Evolutionary conservation across 1,284 basidiomycete genomes (phyloP), one percentile per base, ranked within the genome.

Genomic region (Termitomyces sp.): DNA sequence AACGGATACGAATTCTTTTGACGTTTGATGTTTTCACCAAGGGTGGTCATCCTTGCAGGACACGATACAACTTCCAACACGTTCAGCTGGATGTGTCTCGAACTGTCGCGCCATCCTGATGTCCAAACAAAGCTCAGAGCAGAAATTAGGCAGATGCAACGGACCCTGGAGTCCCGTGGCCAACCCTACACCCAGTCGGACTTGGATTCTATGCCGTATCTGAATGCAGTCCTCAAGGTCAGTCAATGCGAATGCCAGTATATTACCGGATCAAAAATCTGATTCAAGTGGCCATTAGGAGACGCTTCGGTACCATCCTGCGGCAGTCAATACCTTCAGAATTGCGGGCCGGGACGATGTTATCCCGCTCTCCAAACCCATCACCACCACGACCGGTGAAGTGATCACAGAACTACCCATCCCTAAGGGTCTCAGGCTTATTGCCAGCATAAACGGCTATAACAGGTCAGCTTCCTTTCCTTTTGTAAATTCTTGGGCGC

Each of bases 191-290:
- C 71, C 15, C 57, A 70, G 8, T 58, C 66, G 17, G 79, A 83
- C 61, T 70, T 81, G 43, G 80, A 83, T 34, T 57, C 65, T 40
- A 83, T 85, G 77, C 73, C 75, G 6, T 80, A 77, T 50, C 62
- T 78, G 28, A 69, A 69, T 17, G 82, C 82, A 2, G 70, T 79
- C 17, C 65, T 84, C 47, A 82, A 83, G 70, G 81, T 77, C 4
- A 31, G 63, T 59, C n/a, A 15, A 26, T 17, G 15, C 24, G 2
- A 38, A 26, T 9, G 2, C 17, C 5, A 5, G 21, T 12, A 2
- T 15, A 24, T 38, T 19, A 15, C 33, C 24, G 34, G 26, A 36
- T 9, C 2, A 15, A 24, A n/a, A 53, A 13, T 31, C 33, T 45
- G 40, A 31, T 45, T 26, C 5, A 33, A 50, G 46, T 44, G 24